phyloP scores from a whole-genome alignment of 2,329 filamentous ascomycete species.

The Davidsoniella virescens region DNA sequence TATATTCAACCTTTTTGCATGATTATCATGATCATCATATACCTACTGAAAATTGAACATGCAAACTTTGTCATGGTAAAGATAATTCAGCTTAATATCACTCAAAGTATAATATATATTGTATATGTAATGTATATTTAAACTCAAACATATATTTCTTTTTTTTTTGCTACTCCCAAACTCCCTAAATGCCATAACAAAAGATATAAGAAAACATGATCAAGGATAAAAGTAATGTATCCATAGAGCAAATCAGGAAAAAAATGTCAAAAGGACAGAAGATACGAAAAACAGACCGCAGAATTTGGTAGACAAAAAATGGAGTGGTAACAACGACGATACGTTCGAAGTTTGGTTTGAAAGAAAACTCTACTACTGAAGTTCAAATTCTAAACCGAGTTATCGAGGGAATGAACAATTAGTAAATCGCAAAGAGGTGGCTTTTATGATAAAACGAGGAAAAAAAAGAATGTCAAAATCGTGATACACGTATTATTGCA shows the following conservation, averaged over 20 bases:
- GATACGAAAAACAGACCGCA: background rate
- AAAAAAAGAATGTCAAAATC: background rate
- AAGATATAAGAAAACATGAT: constrained; percentile 2
- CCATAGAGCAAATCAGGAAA: background rate
- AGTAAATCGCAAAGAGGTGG: background rate
- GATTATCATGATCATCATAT: too few relatives aligned
- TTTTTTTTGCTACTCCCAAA: constrained; percentile 7
- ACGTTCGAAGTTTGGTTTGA: background rate
- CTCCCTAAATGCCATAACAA: constrained; percentile 6
- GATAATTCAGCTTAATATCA: too few relatives aligned
- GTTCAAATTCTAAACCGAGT: background rate
- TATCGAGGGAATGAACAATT: background rate
- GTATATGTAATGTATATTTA: background rate
- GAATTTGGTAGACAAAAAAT: background rate
- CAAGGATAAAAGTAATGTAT: background rate
- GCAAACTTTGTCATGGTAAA: too few relatives aligned
- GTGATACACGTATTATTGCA: too few relatives aligned
- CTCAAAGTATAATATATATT: too few relatives aligned
- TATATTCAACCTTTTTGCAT: background rate
- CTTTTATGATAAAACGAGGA: background rate
- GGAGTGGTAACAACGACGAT: background rate
- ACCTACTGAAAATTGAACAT: too few relatives aligned
- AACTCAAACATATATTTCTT: background rate
- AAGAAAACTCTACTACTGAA: background rate
- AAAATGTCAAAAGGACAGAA: background rate